Percentiles rank a stretch among this genome's conserved stretches.
These are phyloP conservation scores for Leucocoprinus leucothites DNA, from an alignment of 768 basidiomycete genomes.

Conservation along the genomic window DNA sequence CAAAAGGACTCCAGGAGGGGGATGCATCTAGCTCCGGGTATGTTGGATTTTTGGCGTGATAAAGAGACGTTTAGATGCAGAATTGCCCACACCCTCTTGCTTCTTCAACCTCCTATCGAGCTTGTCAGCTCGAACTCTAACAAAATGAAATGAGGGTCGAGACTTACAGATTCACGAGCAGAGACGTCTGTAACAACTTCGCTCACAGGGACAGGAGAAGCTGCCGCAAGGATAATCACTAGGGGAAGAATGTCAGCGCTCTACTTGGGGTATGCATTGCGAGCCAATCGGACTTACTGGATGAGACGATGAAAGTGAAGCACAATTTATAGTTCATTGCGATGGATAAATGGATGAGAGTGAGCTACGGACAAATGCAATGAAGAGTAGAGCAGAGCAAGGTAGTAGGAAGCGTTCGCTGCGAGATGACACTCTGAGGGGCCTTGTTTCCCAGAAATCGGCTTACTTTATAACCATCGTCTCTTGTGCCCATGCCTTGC, in stretches of 20 bases:
- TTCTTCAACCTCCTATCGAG: neutral
- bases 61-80: neutral
- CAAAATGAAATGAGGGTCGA: neutral
- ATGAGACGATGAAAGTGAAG: constrained; percentile 4
- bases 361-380: too few species aligned
- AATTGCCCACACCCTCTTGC: constrained; percentile 2
- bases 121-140: neutral
- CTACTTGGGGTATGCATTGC: neutral
- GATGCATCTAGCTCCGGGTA: neutral
- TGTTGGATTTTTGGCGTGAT: neutral
- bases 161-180: constrained; percentile 6
- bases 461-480: too few species aligned
- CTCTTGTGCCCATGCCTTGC: too few species aligned
- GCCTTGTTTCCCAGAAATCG: too few species aligned
- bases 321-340: too few species aligned
- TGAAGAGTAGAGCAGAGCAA: too few species aligned
- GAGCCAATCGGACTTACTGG: constrained; percentile 1
- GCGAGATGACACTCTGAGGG: too few species aligned
- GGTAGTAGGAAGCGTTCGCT: too few species aligned
- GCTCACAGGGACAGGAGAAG: constrained; percentile 1
- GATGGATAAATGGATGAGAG: too few species aligned
- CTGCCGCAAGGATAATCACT: neutral
- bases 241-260: too few species aligned
- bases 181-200: constrained; percentile 4
- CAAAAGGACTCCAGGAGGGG: too few species aligned